These are phyloP conservation scores for Microcyclospora tardicrescens DNA, from an alignment of 2,329 filamentous ascomycete species.

Conservation along the genomic window DNA sequence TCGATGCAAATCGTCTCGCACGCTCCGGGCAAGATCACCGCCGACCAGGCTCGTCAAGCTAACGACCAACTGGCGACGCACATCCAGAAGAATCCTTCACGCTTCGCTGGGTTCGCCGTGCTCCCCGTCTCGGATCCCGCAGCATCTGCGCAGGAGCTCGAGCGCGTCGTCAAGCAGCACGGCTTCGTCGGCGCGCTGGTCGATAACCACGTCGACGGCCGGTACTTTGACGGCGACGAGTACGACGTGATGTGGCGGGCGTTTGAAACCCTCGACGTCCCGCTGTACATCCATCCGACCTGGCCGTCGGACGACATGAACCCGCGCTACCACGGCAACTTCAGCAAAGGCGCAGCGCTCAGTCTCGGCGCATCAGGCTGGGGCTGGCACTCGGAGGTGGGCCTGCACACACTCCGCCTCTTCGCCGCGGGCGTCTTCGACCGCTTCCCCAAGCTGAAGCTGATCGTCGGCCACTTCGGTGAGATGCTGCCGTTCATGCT, in stretches of 20 bases:
- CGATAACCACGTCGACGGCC: conserved; percentile 24
- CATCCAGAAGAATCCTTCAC: conserved; percentile 14
- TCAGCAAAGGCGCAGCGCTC: conserved; percentile 16
- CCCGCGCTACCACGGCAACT: conserved; percentile 23
- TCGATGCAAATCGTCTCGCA: conserved; percentile 25
- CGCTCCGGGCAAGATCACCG: conserved; percentile 17
- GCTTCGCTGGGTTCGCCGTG: conserved; percentile 24
- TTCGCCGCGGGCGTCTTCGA: conserved; percentile 45
- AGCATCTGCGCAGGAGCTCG: conserved; percentile 21
- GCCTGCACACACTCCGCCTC: conserved; percentile 36
- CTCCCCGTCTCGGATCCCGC: conserved; percentile 21
- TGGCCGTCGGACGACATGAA: conserved; percentile 28
- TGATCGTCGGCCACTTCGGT: conserved; percentile 45
- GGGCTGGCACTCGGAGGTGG: conserved; percentile 41
- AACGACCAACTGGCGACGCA: conserved; percentile 23
- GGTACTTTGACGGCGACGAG: conserved; percentile 22
- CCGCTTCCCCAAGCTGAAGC: conserved; percentile 39
- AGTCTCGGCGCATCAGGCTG: conserved; percentile 31
- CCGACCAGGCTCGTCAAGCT: conserved; percentile 16
- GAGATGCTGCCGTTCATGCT: conserved; percentile 47
- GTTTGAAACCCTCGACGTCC: conserved; percentile 34
- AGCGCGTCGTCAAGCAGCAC: conserved; percentile 19
- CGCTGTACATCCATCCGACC: conserved; percentile 40
- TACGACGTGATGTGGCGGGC: conserved; percentile 21
- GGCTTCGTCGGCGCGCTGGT: conserved; percentile 25